Conservation (phyloP, 257 asterid species). For the Catharanthus roseus region DNA sequence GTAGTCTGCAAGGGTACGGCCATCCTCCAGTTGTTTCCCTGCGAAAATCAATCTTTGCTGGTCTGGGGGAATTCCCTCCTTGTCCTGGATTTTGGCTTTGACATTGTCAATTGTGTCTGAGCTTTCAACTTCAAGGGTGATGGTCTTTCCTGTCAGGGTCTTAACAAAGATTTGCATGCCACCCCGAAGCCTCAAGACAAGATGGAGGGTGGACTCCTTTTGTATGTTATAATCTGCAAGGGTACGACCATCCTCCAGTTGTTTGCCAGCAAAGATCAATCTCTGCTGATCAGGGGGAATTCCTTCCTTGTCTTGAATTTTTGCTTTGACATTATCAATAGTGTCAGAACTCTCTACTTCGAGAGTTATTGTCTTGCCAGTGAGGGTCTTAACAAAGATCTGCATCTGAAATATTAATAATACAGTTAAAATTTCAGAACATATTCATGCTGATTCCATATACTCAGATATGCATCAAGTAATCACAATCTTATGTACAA, state of each 20-base stretch:
- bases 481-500: no score
- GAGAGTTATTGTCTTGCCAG: slow-evolving; percentile 10
- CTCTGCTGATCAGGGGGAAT: slow-evolving; percentile 15
- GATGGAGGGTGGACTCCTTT: slow-evolving; percentile 16
- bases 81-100: slow-evolving; percentile 14
- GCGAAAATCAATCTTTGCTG: slow-evolving; percentile 18
- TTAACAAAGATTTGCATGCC: slow-evolving; percentile 16
- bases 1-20: slow-evolving; percentile 13
- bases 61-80: slow-evolving; percentile 14
- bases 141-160: slow-evolving; percentile 14
- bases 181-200: slow-evolving; percentile 14
- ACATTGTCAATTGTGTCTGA: slow-evolving; percentile 12
- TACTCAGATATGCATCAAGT: no score
- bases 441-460: no score
- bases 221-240: slow-evolving; percentile 15
- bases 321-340: slow-evolving; percentile 9
- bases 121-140: slow-evolving; percentile 12
- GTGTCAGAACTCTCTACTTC: slow-evolving; percentile 15
- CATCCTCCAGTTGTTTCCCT: slow-evolving; percentile 17
- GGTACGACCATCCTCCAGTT: slow-evolving; percentile 14
- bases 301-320: slow-evolving; percentile 17
- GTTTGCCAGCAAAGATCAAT: slow-evolving; percentile 15
- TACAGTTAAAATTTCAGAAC: background rate
- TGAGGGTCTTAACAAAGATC: slow-evolving; percentile 14
- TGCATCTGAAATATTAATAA: slow-evolving; percentile 1